Evolutionary conservation across 176 grass and related monocot species (phyloP).

Genomic region (Ensete glaucum): DNA sequence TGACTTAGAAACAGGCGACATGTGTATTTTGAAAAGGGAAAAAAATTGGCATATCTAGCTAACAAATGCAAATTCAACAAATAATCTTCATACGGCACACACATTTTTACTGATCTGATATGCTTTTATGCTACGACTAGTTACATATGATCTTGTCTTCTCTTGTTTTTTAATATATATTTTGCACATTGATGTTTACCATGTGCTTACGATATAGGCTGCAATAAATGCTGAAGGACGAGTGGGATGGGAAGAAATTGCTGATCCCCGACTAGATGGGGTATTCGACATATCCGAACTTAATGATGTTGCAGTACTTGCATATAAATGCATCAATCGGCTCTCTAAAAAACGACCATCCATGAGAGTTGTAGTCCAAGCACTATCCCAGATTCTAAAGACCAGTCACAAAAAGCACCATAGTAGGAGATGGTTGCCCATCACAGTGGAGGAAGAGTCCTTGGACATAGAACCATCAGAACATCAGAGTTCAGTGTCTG

Average conservation of each 20-base stretch:
- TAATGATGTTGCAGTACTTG: slow-evolving; percentile 58
- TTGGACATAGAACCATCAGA: slow-evolving; percentile 48
- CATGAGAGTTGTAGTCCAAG: slow-evolving; percentile 76
- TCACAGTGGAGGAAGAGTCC: slow-evolving; percentile 28
- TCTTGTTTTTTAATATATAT: neutral
- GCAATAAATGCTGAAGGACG: slow-evolving; percentile 65
- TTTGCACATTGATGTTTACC: neutral
- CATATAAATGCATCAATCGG: slow-evolving; percentile 67
- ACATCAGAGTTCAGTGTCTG: slow-evolving; percentile 37
- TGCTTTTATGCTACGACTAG: neutral
- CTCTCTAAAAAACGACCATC: slow-evolving; percentile 67
- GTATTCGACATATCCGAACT: slow-evolving; percentile 62
- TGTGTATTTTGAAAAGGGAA: no score
- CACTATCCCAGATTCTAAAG: slow-evolving; percentile 42
- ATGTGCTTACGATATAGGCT: slow-evolving; percentile 28
- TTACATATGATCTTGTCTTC: slow-evolving; percentile 4
- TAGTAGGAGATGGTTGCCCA: neutral
- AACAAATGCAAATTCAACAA: neutral
- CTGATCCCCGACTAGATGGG: slow-evolving; percentile 55
- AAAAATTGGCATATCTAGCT: no score
- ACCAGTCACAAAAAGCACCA: slow-evolving; percentile 19
- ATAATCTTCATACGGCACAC: neutral
- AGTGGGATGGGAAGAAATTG: slow-evolving; percentile 87
- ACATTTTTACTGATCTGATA: neutral
- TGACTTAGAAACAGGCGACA: no score